Percentiles rank a stretch among this genome's conserved stretches.
Conservation (phyloP, 805 yeast species). For the Metschnikowia drakensbergensis region DNA sequence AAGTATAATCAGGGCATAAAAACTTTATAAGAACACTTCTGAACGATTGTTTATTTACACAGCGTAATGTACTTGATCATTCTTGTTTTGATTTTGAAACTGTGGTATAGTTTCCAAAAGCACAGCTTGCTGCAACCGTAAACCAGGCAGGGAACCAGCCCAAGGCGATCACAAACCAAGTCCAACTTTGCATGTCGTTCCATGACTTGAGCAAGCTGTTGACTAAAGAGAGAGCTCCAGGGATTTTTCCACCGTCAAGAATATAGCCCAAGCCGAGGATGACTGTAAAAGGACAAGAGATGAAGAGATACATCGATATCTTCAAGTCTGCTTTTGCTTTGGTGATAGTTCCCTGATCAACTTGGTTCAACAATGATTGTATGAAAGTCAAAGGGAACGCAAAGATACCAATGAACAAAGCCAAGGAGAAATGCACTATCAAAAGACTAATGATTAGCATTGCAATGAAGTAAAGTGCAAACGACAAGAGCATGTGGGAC, state of each 20-base stretch:
- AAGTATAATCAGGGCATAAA: not conserved
- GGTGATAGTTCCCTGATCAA: constrained; percentile 5
- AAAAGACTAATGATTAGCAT: constrained; percentile 67
- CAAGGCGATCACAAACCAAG: constrained; percentile 69
- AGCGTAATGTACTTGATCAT: not conserved
- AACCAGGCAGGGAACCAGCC: constrained; percentile 89
- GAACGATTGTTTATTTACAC: not conserved
- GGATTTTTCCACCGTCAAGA: constrained; percentile 24
- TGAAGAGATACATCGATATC: constrained; percentile 33
- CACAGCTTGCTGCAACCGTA: constrained; percentile 25
- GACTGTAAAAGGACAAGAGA: constrained; percentile 51
- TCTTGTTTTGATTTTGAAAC: not conserved
- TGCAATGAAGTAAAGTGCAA: constrained; percentile 55
- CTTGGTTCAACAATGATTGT: constrained; percentile 28
- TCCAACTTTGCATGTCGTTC: constrained; percentile 73
- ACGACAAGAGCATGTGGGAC: constrained; percentile 35
- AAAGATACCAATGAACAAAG: constrained; percentile 64
- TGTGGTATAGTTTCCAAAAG: constrained; percentile 27
- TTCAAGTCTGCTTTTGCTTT: constrained; percentile 18
- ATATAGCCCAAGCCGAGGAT: constrained; percentile 26
- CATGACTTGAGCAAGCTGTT: constrained; percentile 59
- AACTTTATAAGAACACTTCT: not conserved
- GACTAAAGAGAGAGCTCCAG: constrained; percentile 40
- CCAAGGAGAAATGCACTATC: constrained; percentile 80
- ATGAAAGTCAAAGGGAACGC: constrained; percentile 73